Evolutionary conservation across 176 grass and related monocot genomes (phyloP).

Genomic region (Oryza meyeriana): DNA sequence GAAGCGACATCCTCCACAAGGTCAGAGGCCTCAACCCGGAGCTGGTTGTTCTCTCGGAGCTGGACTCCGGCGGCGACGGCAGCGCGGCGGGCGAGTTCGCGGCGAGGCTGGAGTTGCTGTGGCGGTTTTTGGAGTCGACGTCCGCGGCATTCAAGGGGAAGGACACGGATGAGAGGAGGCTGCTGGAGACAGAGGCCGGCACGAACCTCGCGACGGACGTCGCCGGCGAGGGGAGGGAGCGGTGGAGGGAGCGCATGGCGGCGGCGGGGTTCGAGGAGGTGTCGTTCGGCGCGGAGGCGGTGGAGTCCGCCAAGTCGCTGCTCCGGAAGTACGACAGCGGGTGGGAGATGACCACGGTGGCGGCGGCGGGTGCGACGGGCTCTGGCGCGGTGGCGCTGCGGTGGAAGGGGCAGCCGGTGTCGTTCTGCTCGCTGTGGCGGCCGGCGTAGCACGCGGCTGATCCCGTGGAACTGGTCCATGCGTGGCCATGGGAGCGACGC

Average conservation of each 20-base stretch:
- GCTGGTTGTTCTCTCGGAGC: slow-evolving; percentile 80
- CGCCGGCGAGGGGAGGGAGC: slow-evolving; percentile 42
- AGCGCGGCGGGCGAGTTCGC: slow-evolving; percentile 46
- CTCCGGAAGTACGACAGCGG: slow-evolving; percentile 86
- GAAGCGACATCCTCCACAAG: slow-evolving; percentile 44
- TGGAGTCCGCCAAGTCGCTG: slow-evolving; percentile 62
- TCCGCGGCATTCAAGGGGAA: slow-evolving; percentile 77
- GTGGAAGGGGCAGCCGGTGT: slow-evolving; percentile 92
- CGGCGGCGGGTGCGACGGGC: background rate
- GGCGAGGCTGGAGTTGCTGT: slow-evolving; percentile 59
- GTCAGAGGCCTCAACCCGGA: slow-evolving; percentile 58
- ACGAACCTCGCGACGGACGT: slow-evolving; percentile 14
- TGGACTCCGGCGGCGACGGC: slow-evolving; percentile 43
- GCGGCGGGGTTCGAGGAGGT: slow-evolving; percentile 60
- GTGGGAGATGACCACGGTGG: slow-evolving; percentile 60
- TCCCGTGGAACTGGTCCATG: background rate
- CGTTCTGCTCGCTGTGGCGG: slow-evolving; percentile 92
- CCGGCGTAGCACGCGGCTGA: slow-evolving; percentile 8
- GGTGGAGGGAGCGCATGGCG: slow-evolving; percentile 76
- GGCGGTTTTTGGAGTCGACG: slow-evolving; percentile 88
- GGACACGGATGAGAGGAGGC: slow-evolving; percentile 60
- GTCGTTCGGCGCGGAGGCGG: slow-evolving; percentile 66
- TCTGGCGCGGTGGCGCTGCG: slow-evolving; percentile 46
- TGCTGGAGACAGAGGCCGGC: slow-evolving; percentile 72
- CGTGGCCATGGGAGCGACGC: background rate